Evolutionary conservation across 495 filamentous ascomycete species (phyloP).

Genomic region (Paragyromitra xinjiangensis): DNA sequence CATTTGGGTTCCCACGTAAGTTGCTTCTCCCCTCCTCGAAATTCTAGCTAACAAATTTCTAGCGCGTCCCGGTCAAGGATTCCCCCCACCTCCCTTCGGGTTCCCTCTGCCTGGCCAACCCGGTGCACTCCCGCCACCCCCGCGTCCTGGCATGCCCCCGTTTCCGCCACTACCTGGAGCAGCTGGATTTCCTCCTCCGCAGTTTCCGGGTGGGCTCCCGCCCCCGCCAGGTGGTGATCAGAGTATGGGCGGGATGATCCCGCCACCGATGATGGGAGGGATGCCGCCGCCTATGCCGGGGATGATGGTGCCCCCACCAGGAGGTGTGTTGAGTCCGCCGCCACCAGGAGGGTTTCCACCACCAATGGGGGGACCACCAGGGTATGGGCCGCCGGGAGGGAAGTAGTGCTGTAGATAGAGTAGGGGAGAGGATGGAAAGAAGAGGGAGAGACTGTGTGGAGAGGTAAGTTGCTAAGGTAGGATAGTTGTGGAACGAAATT

Average conservation of each 20-base stretch:
- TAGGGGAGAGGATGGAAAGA: not conserved
- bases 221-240: conserved; percentile 50
- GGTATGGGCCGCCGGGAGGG: conserved; percentile 41
- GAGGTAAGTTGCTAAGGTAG: not conserved
- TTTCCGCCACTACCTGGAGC: conserved; percentile 64
- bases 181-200: conserved; percentile 54
- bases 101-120: conserved; percentile 59
- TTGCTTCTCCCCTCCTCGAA: not conserved
- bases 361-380: conserved; percentile 43
- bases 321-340: conserved; percentile 39
- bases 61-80: conserved; percentile 63
- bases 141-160: conserved; percentile 68
- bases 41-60: not conserved
- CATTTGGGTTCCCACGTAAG: conserved; percentile 67
- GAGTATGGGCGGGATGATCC: conserved; percentile 35
- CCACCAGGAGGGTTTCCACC: conserved; percentile 37
- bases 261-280: conserved; percentile 52
- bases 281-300: conserved; percentile 56
- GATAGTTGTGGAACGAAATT: not conserved
- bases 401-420: conserved; percentile 20
- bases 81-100: conserved; percentile 67
- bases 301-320: conserved; percentile 49
- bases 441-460: not conserved
- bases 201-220: conserved; percentile 57
- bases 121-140: conserved; percentile 46